Evolutionary conservation across 495 filamentous ascomycete genomes (phyloP).

Genomic region (Hypomontagnella monticulosa): DNA sequence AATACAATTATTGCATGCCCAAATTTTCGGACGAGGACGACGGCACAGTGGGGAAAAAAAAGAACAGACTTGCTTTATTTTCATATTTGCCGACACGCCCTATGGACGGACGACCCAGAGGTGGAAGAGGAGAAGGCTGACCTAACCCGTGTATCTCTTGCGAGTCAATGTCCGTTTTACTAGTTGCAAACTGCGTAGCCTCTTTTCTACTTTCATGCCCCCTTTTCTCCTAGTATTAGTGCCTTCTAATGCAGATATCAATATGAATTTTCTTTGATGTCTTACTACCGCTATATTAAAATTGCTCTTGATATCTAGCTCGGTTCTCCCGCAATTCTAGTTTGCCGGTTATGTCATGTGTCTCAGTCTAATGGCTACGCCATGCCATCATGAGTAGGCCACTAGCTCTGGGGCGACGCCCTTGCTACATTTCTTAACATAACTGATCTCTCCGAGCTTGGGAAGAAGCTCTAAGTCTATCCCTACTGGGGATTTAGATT

Average conservation of each 20-base stretch:
- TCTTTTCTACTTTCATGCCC: constrained; percentile 48
- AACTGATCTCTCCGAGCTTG: too few species aligned
- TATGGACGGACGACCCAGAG: constrained; percentile 33
- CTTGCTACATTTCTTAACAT: too few species aligned
- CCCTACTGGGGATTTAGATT: too few species aligned
- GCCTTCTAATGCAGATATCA: constrained; percentile 67
- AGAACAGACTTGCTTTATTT: constrained; percentile 27
- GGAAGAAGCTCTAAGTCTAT: too few species aligned
- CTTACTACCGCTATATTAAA: constrained; percentile 1
- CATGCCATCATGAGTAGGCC: too few species aligned
- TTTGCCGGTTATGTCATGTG: constrained; percentile 17
- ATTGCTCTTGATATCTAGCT: not conserved
- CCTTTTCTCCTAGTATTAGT: constrained; percentile 58
- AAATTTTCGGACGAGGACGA: constrained; percentile 37
- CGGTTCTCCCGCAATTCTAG: not conserved
- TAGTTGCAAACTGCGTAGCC: constrained; percentile 40
- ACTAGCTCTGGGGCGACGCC: too few species aligned
- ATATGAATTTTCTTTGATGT: constrained; percentile 50
- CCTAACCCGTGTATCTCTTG: constrained; percentile 38
- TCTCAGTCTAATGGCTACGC: too few species aligned
- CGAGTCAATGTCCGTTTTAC: constrained; percentile 41
- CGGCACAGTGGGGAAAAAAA: constrained; percentile 26
- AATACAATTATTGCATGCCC: constrained; percentile 43
- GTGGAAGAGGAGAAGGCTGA: constrained; percentile 30
- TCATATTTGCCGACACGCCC: constrained; percentile 29